Percentiles rank a stretch among this genome's conserved stretches.
Evolutionary conservation across 257 asterid species (phyloP).

Genomic region (Knoxia roxburghii): DNA sequence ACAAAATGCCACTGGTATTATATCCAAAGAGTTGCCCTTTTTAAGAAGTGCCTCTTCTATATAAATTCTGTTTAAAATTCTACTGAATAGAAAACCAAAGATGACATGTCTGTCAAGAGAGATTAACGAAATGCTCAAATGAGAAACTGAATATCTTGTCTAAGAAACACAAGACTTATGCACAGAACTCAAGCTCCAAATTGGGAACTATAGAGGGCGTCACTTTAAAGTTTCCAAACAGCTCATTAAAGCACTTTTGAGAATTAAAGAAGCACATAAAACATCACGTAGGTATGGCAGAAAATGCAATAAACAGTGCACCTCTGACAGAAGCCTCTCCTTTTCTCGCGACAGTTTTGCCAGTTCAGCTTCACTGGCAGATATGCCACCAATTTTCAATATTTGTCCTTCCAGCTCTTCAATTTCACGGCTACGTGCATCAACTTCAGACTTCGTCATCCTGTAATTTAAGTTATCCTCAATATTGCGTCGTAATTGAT

Average conservation of each 20-base stretch:
- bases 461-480: constrained; percentile 79
- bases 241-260: neutral
- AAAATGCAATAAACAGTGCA: constrained; percentile 18
- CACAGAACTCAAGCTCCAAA: neutral
- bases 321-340: constrained; percentile 87
- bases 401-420: constrained; percentile 70
- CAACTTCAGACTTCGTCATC: constrained; percentile 61
- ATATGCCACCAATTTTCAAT: constrained; percentile 57
- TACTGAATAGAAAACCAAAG: neutral
- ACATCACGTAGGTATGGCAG: neutral
- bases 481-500: constrained; percentile 55
- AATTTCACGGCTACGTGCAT: constrained; percentile 59
- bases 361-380: constrained; percentile 57
- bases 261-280: constrained; percentile 4
- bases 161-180: neutral
- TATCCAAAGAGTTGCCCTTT: neutral
- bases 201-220: neutral
- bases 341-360: constrained; percentile 62
- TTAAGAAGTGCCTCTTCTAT: neutral
- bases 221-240: constrained; percentile 1
- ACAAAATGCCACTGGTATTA: neutral
- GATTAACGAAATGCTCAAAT: neutral
- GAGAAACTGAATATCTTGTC: neutral
- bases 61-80: neutral
- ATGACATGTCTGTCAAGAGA: neutral